phyloP scores from a whole-genome alignment of 1,284 basidiomycete genomes.

The Thelephora terrestris region DNA sequence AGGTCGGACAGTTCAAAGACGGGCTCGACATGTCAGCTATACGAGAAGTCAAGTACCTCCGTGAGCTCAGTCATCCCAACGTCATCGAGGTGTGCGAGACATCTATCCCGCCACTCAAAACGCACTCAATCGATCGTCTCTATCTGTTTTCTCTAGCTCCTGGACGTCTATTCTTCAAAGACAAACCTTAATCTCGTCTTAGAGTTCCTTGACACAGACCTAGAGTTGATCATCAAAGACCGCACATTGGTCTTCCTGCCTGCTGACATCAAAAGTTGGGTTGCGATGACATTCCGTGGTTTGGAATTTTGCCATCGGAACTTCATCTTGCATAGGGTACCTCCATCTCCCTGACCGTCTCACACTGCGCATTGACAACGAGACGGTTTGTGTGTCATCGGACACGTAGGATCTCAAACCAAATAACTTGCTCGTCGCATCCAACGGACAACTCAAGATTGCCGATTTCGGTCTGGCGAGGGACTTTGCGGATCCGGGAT shows the following conservation, averaged over 20 bases:
- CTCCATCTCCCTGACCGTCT: neutral
- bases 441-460: conserved; percentile 88
- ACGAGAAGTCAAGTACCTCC: conserved; percentile 94
- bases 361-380: neutral
- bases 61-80: conserved; percentile 91
- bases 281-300: conserved; percentile 95
- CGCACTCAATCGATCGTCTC: neutral
- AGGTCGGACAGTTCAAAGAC: conserved; percentile 94
- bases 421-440: conserved; percentile 93
- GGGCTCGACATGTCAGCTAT: conserved; percentile 98
- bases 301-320: conserved; percentile 96
- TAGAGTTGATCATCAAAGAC: conserved; percentile 96
- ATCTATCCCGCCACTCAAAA: neutral
- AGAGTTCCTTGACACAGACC: conserved; percentile 95
- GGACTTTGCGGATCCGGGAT: conserved; percentile 88
- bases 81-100: conserved; percentile 72
- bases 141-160: neutral
- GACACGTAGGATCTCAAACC: conserved; percentile 85
- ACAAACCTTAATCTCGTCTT: conserved; percentile 95
- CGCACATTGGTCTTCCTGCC: conserved; percentile 84
- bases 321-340: conserved; percentile 86
- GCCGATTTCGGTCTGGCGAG: conserved; percentile 99
- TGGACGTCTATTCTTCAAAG: conserved; percentile 93
- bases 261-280: conserved; percentile 98
- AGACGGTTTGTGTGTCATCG: neutral